A percentile compares a stretch with the other conserved stretches of the same genome.
These are phyloP conservation scores for Aureobasidium sp. DNA, from an alignment of 2,329 filamentous ascomycete genomes.

Conservation along the genomic window DNA sequence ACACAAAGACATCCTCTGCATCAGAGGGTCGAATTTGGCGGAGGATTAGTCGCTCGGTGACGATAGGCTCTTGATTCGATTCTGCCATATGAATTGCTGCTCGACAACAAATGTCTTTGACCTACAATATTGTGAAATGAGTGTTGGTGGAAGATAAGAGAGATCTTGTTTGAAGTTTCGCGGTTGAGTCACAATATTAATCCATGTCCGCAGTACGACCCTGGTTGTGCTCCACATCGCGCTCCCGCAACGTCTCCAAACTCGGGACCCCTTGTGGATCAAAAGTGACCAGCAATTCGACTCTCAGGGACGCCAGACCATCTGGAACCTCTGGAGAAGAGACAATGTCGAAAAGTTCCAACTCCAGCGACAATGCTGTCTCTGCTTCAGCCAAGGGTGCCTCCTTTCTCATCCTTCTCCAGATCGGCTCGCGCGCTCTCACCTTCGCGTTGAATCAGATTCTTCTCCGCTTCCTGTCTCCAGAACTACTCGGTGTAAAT, in stretches of 20 bases:
- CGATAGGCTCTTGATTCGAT: neutral
- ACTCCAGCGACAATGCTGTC: conserved; percentile 26
- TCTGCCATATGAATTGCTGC: neutral
- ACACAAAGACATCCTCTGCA: neutral
- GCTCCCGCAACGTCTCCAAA: neutral
- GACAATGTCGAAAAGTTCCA: neutral
- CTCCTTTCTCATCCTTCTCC: conserved; percentile 77
- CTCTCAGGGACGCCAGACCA: neutral
- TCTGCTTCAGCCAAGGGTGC: conserved; percentile 58
- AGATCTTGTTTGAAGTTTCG: neutral
- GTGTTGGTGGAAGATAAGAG: neutral
- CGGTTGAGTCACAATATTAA: neutral
- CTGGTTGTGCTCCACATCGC: neutral
- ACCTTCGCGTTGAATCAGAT: conserved; percentile 92
- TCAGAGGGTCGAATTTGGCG: neutral
- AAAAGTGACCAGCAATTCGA: neutral
- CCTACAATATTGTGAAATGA: too few relatives aligned
- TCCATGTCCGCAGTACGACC: neutral
- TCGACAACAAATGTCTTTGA: neutral
- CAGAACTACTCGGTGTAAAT: conserved; percentile 72
- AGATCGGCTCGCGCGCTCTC: conserved; percentile 75
- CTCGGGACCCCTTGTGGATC: neutral
- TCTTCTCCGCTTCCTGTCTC: conserved; percentile 79
- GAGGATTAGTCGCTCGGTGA: conserved; percentile 1
- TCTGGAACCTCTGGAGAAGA: neutral